Base-by-base conservation (phyloP, 257 asterid species). In the Cynanchum wilfordii region DNA sequence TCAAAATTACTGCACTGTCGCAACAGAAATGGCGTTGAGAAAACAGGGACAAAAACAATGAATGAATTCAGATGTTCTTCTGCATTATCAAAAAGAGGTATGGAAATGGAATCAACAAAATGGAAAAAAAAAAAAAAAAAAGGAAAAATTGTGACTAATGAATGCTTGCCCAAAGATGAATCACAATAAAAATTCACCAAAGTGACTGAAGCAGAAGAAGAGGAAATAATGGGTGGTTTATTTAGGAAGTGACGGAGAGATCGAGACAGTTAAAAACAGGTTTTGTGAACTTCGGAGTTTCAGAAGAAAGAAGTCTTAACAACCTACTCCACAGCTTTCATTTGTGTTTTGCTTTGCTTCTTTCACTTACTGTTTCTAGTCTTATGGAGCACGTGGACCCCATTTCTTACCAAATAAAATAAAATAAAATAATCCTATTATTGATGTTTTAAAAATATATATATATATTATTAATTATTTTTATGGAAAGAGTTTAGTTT, bases 231-330 rank as follows among this genome's bases (percentile, higher is more conserved):
- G 50, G 38, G 27, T 7, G 27, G 27, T 17, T 33, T 36, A 63
- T 47, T 24, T 63, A 38, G 44, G 9, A 38, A 38, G 68, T 7
- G 69, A 25, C 69, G 69, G 69, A 64, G 50, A 64, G 50, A 36
- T 17, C 69, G 50, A 63, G 68, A 63, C 47, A 15, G 36, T n/a
- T 4, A 44, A 1, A 62, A 22, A 63, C 25, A 33, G 38, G 38
- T 45, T 63, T 63, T 63, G n/a, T 63, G 7, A 3, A 36, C 69
- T 17, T 64, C 9, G 69, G 69, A 64, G 69, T 64, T 64, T 64
- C 50, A 64, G 66, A 59, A 13, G 66, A 59, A 40, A 10, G 9
- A 0, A 13, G 20, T 5, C 5, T 13, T 19, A 1, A 15, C 56
- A 15, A n/a, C 0, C 6, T 60, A 5, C 25, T 25, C 19, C 2